Percentiles rank a stretch among this genome's conserved stretches.
Evolutionary conservation across 2,329 filamentous ascomycete species (phyloP).

Genomic region (Fusarium sororula): DNA sequence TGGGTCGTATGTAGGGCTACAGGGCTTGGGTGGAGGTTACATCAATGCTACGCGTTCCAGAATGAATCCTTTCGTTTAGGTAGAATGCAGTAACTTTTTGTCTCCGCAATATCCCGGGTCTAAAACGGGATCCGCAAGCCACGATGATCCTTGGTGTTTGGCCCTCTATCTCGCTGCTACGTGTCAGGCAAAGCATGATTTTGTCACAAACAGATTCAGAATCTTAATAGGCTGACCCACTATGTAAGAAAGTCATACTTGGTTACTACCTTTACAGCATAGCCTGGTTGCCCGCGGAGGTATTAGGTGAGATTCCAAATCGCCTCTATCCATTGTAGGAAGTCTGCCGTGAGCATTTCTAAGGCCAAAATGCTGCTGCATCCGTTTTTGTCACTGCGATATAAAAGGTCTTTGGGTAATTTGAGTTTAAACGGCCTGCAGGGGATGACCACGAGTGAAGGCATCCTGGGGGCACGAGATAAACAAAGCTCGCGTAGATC

Average conservation of each 20-base stretch:
- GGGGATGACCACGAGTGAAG: no score
- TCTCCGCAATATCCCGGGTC: not conserved
- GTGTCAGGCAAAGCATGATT: not conserved
- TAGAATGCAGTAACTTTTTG: not conserved
- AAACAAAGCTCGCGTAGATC: not conserved
- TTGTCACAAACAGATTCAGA: not conserved
- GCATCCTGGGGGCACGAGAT: not conserved
- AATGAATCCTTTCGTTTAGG: not conserved
- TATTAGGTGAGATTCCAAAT: not conserved
- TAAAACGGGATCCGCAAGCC: not conserved
- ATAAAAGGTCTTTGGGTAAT: no score
- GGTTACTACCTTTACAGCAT: not conserved
- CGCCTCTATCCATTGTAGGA: not conserved
- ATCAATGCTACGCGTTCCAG: not conserved
- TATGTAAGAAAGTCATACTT: rapidly evolving
- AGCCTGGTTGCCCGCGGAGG: not conserved
- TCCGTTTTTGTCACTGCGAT: not conserved
- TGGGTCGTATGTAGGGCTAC: not conserved
- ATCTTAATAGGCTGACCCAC: not conserved
- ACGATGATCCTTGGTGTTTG: not conserved
- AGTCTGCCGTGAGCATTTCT: not conserved
- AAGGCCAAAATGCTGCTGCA: not conserved
- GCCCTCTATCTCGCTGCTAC: not conserved
- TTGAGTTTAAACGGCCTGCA: no score
- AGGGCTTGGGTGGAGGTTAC: not conserved